phyloP scores from a whole-genome alignment of 2,329 filamentous ascomycete genomes.

The Fusarium sp. region DNA sequence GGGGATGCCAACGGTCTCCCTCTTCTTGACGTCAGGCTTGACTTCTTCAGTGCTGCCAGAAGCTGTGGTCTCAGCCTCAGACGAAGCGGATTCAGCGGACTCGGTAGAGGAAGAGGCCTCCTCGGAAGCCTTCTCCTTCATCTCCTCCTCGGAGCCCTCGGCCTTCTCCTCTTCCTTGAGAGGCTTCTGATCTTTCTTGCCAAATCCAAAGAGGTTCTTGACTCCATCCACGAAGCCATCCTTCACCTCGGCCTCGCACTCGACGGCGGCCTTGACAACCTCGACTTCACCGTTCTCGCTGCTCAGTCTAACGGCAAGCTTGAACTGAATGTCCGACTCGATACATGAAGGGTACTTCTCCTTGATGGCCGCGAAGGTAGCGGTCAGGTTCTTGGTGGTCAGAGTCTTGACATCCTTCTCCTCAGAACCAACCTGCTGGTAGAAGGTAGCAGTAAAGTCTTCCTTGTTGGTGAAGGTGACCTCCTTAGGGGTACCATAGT shows the following conservation, averaged over 20 bases:
- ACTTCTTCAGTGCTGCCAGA: constrained; percentile 57
- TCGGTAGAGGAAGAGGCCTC: constrained; percentile 39
- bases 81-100: constrained; percentile 41
- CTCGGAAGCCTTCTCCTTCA: constrained; percentile 54
- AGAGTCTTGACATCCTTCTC: constrained; percentile 74
- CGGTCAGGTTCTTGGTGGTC: constrained; percentile 86
- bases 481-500: constrained; percentile 82
- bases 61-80: constrained; percentile 53
- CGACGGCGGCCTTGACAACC: constrained; percentile 78
- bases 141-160: constrained; percentile 51
- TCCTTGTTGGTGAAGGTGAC: constrained; percentile 83
- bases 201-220: constrained; percentile 96
- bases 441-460: constrained; percentile 84
- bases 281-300: constrained; percentile 82
- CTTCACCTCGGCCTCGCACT: constrained; percentile 86
- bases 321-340: constrained; percentile 80
- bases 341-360: constrained; percentile 79
- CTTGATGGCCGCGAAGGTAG: constrained; percentile 80
- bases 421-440: constrained; percentile 72
- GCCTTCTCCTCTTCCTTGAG: constrained; percentile 63
- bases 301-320: constrained; percentile 79
- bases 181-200: constrained; percentile 82
- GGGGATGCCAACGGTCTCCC: constrained; percentile 66
- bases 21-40: constrained; percentile 67
- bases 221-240: constrained; percentile 90